Conservation (phyloP, 78 protist genomes). For the Protostelium mycophagum region DNA sequence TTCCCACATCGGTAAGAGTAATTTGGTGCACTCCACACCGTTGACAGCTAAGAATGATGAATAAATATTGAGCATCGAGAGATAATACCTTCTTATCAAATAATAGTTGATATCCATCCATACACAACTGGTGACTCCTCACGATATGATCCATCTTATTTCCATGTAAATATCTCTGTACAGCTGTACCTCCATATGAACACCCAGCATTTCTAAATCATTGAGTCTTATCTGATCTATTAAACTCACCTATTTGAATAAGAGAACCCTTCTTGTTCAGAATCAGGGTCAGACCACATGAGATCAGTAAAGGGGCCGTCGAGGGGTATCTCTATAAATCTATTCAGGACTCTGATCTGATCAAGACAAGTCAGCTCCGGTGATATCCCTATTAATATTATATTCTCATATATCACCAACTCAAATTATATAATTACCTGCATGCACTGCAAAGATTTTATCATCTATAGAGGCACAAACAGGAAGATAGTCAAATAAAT, state of each 20-base stretch:
- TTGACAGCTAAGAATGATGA: slow-evolving; percentile 71
- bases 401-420: neutral
- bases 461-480: slow-evolving; percentile 85
- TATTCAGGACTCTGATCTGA: slow-evolving; percentile 72
- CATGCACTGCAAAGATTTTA: slow-evolving; percentile 53
- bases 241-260: slow-evolving; percentile 16
- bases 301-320: slow-evolving; percentile 75
- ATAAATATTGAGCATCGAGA: too few species aligned
- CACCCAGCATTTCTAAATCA: slow-evolving; percentile 88
- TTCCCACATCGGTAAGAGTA: slow-evolving; percentile 98
- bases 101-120: slow-evolving; percentile 93
- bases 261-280: slow-evolving; percentile 49
- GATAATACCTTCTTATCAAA: slow-evolving; percentile 74
- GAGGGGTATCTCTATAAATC: slow-evolving; percentile 89
- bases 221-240: neutral
- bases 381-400: slow-evolving; percentile 39
- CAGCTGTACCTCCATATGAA: slow-evolving; percentile 85
- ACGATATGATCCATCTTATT: slow-evolving; percentile 76
- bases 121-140: slow-evolving; percentile 95
- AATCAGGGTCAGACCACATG: slow-evolving; percentile 66
- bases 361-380: slow-evolving; percentile 81
- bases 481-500: slow-evolving; percentile 86
- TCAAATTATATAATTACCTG: slow-evolving; percentile 8
- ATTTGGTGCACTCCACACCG: slow-evolving; percentile 98
- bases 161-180: slow-evolving; percentile 71